These are phyloP conservation scores for Rhynchosporium graminicola DNA, from an alignment of 2,329 filamentous ascomycete genomes.

Conservation along the genomic window DNA sequence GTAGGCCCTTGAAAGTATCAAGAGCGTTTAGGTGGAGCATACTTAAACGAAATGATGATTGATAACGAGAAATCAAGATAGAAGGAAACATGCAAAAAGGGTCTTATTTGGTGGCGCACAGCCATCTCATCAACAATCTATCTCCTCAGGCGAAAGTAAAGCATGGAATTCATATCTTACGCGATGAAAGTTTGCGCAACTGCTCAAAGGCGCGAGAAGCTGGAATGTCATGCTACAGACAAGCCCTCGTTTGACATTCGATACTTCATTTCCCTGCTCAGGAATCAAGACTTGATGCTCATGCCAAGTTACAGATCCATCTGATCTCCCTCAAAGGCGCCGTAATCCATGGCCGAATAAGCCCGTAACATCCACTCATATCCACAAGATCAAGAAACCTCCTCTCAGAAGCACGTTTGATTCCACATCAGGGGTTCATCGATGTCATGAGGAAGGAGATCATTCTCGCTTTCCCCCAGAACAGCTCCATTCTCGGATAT, in stretches of 20 bases:
- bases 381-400: not conserved
- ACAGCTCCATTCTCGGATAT: not conserved
- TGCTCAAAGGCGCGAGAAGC: too few species aligned
- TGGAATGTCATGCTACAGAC: too few species aligned
- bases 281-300: not conserved
- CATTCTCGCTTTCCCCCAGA: slow-evolving; percentile 1
- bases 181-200: too few species aligned
- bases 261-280: not conserved
- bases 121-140: not conserved
- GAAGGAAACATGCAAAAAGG: not conserved
- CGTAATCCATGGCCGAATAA: not conserved
- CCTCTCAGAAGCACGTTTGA: not conserved
- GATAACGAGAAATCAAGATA: not conserved
- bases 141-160: not conserved
- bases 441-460: slow-evolving; percentile 8
- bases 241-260: too few species aligned
- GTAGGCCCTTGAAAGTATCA: not conserved
- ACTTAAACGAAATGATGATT: too few species aligned
- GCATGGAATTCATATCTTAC: too few species aligned
- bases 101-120: slow-evolving; percentile 1
- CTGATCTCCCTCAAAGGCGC: slow-evolving; percentile 1
- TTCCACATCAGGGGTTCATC: not conserved
- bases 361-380: not conserved
- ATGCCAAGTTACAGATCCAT: slow-evolving; percentile 9
- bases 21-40: not conserved